Base-by-base conservation (phyloP, 805 yeast species). In the Barnettozyma sucrosica region DNA sequence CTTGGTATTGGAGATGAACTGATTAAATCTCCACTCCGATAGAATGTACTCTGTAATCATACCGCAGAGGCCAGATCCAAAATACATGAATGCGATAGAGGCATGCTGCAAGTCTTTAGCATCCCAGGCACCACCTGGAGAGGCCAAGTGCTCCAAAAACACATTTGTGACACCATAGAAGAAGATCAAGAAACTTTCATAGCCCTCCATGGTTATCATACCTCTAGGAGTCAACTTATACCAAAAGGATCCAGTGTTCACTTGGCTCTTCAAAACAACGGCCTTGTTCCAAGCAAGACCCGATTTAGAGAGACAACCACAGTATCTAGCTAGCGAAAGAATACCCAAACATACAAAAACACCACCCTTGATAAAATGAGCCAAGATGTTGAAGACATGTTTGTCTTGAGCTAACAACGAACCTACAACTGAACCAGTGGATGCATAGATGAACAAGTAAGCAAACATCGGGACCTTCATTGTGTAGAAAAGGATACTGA, bases 361-460 rank as follows among this genome's bases (percentile, higher is more conserved):
- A 23, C 92, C 93, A 51, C 99, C 99, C 66, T 92, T 92, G 65
- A 92, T 92, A 75, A 89, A 88, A 66, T 92, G 99, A 2, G 99
- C 99, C 48, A 92, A 73, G 45, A 92, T 66, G 57, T 88, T 89
- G 69, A 88, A 92, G 13, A 90, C 83, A 19, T 71, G 70, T 11
- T 57, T 61, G 4, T 80, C 90, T 65, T 77, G 67, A 36, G 96
- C 98, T 58, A 89, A 65, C 36, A 83, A 61, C 46, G 76, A 77
- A 39, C 86, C 85, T 6, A 85, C 81, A 7, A 89, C 87, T 18
- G 66, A 28, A 46, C 81, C 82, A 13, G 75, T 69, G 44, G 71
- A 65, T 16, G 83, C 57, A 58, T 86, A 81, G 24, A 77, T 70
- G 46, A 81, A 68, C 44, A 81, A 76, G 55, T 72, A 81, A 41